phyloP scores from a whole-genome alignment of 176 grass and related monocot species.

The Tillandsia leiboldiana region DNA sequence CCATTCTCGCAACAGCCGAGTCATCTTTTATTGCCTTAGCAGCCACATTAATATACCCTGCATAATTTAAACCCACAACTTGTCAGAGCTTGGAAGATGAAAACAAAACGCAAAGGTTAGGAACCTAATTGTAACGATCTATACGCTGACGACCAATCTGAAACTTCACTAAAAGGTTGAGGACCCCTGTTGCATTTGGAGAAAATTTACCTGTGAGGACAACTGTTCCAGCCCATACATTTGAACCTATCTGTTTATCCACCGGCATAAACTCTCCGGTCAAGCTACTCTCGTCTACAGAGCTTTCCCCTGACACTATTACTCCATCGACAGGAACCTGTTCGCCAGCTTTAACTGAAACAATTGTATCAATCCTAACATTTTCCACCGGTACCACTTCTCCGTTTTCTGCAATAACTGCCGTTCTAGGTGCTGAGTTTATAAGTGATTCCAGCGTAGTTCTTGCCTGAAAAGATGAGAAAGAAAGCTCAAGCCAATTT shows the following conservation, averaged over 20 bases:
- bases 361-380: conserved; percentile 20
- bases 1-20: conserved; percentile 72
- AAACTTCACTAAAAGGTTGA: too few species aligned
- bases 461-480: conserved; percentile 25
- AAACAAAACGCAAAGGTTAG: too few species aligned
- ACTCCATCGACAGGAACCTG: conserved; percentile 57
- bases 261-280: conserved; percentile 76
- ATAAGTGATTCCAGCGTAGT: conserved; percentile 50
- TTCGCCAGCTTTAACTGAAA: conserved; percentile 52
- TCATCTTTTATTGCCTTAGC: conserved; percentile 43
- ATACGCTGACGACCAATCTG: too few species aligned
- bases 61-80: background rate
- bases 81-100: too few species aligned
- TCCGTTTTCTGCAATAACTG: conserved; percentile 30
- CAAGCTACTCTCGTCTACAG: conserved; percentile 69
- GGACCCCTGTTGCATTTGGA: too few species aligned
- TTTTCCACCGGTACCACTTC: conserved; percentile 30
- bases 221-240: conserved; percentile 71
- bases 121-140: too few species aligned
- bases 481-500: too few species aligned
- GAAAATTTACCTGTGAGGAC: conserved; percentile 48
- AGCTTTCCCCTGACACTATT: conserved; percentile 47
- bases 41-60: conserved; percentile 57
- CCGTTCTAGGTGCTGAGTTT: conserved; percentile 40
- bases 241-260: conserved; percentile 27